A percentile compares a stretch with the other conserved stretches of the same genome.
These are phyloP conservation scores for Fusarium tricinctum DNA, from an alignment of 2,329 filamentous ascomycete genomes.

Conservation along the genomic window DNA sequence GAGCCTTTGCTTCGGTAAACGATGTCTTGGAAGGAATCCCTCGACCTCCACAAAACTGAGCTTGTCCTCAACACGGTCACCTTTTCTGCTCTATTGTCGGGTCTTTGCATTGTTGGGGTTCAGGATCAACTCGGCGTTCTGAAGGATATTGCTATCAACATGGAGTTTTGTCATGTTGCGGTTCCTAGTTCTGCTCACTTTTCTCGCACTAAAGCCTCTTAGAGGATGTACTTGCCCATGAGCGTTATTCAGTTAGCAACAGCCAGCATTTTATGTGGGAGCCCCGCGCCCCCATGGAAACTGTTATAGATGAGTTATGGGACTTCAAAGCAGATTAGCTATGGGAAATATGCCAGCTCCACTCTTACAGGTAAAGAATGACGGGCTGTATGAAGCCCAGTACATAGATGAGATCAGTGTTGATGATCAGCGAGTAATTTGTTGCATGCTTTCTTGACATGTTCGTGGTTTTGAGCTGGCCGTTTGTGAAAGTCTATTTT, in stretches of 20 bases:
- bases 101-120: slow-evolving; percentile 39
- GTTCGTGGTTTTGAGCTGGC: not conserved
- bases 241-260: slow-evolving; percentile 11
- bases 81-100: slow-evolving; percentile 19
- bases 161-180: slow-evolving; percentile 28
- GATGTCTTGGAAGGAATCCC: slow-evolving; percentile 64
- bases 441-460: not conserved
- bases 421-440: slow-evolving; percentile 11
- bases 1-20: slow-evolving; percentile 80
- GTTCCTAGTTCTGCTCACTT: slow-evolving; percentile 5
- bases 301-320: slow-evolving; percentile 27
- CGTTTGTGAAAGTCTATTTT: slow-evolving; percentile 8
- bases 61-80: not conserved
- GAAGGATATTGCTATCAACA: slow-evolving; percentile 30
- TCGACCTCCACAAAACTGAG: slow-evolving; percentile 54
- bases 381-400: slow-evolving; percentile 17
- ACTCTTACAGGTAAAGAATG: slow-evolving; percentile 22
- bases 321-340: not conserved
- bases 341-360: slow-evolving; percentile 22
- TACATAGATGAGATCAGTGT: slow-evolving; percentile 40
- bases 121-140: slow-evolving; percentile 45
- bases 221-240: not conserved
- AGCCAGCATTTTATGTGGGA: slow-evolving; percentile 9
- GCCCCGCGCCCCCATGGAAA: slow-evolving; percentile 5
- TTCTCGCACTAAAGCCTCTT: slow-evolving; percentile 5